Evolutionary conservation across 2,329 filamentous ascomycete genomes (phyloP), one percentile per base, ranked within the genome.

Genomic region (Alternaria conjuncta): DNA sequence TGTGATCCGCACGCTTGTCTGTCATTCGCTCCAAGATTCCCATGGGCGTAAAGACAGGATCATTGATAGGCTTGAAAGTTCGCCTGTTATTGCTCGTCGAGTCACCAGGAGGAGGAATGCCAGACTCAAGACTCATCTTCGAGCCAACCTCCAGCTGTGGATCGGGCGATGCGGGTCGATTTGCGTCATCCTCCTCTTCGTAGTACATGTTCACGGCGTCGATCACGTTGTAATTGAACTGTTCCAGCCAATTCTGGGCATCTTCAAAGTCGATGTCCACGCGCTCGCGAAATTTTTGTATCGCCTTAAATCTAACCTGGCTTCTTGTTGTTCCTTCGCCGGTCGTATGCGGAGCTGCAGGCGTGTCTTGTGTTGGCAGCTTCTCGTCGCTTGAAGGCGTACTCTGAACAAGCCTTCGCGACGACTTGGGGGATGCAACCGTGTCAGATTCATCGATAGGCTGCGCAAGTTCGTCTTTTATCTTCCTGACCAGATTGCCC

Each of bases 391-490:
- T 41, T 41, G 36, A n/a, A n/a, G 45, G 11, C 15, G n/a, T 47
- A 30, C 21, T 11, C 25, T 28, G 46, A 8, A 20, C 25, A 12
- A 18, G 30, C 49, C 30, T 23, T 15, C 8, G 28, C 9, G 28
- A 51, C 28, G 26, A 32, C 2, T 18, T 23, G 10, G 49, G 26
- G 21, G 49, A 36, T 21, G 25, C 10, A 30, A 26, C 28, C 13
- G 18, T 51, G 8, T 53, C 46, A 12, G n/a, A 25, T 25, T 15
- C 6, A 11, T 21, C n/a, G 20, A 30, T 28, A 8, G 60, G 32
- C 18, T 32, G 25, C 32, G 49, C 30, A 30, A 63, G 56, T 26
- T 63, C 55, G n/a, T 63, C 32, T 26, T n/a, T 11, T 32, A 60
- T 53, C 23, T 59, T 23, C 20, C 26, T 20, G 21, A 59, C 54